Evolutionary conservation across 169 alveolate species (phyloP), one percentile per base, ranked within the genome.

Genomic region (Fabrea salina): DNA sequence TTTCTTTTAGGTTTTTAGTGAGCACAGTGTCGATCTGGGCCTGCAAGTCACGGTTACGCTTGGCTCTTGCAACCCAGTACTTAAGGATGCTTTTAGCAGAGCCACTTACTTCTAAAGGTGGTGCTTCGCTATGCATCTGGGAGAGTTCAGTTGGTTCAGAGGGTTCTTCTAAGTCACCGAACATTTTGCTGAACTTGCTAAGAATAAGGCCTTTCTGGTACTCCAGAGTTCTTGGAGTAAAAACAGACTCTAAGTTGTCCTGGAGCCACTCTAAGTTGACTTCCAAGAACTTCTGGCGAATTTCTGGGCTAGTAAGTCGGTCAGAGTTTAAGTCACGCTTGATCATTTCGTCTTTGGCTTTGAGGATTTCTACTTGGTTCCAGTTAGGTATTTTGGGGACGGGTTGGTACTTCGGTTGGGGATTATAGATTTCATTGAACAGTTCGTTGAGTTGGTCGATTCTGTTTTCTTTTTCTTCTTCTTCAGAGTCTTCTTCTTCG

Each of bases 251-350:
- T 64, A 89, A 57, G 37, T 77, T 70, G 41, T 86, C 84, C 44
- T 84, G 84, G 2, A 89, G 50, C 91, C 94, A 89, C 19, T 83
- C 82, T 49, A 82, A 82, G 61, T 89, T 89, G 59, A 72, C 54
- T 49, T 75, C 81, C 49, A 89, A 49, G 71, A 89, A 89, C 56
- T 81, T 86, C 32, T 89, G 89, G 76, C 86, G 58, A 33, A 84
- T 75, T 16, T 83, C 74, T 25, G 74, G 66, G 32, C 83, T 87
- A 1, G 88, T 70, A 33, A 89, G 67, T 56, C 86, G 72, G 58
- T 86, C 91, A 19, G 92, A 83, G 67, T 75, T 50, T 35, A 89
- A 41, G 35, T 89, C 89, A 25, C 77, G 80, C 43, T 70, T 82
- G 1, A 80, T 81, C 0, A 57, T 44, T 76, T 86, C 89, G 33